Evolutionary conservation across 768 basidiomycete genomes (phyloP), one percentile per base, ranked within the genome.

Genomic region (Kondoa subrosea): DNA sequence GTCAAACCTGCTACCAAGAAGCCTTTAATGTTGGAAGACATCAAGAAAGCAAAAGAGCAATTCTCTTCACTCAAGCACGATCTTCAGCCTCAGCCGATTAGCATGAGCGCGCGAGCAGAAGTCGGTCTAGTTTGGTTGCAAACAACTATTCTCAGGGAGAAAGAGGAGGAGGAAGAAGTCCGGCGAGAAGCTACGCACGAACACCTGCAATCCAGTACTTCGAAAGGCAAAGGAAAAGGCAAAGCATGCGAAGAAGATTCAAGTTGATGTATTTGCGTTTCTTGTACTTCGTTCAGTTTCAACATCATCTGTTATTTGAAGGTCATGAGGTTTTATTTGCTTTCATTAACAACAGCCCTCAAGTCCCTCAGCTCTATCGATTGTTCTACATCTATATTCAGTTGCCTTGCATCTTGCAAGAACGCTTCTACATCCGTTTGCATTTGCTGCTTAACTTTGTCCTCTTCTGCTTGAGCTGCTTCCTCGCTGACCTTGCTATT

Each of bases 361-460:
- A 79, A 61, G 66, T 75, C 77, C 32, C 59, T 70, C 71, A 77
- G 77, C 56, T 76, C 76, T 30, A 65, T 67, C n/a, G 74, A 69
- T 1, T 62, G 69, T 1, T 70, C 74, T 0, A 85, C 76, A n/a
- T 83, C 80, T 2, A 92, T 83, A 1, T 85, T 87, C 30, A 96
- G 76, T 27, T 80, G 77, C 70, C 81, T 76, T 1, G 86, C 91
- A 67, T 93, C 91, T 72, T 82, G 81, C 12, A 85, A 88, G 71
- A 96, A 86, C 4, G 86, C 86, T 61, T 87, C 83, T 0, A 93
- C 87, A 74, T 99, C 95, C 17, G 89, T 77, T 59, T 86, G 81
- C 87, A 96, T 86, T 77, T 92, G 91, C 63, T 77, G 77, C 58
- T 84, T 83, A 69, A 97, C 91, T 57, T 89, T 85, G 74, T 93